phyloP scores from a whole-genome alignment of 2,329 filamentous ascomycete species.

The Calonectria henricotiae region DNA sequence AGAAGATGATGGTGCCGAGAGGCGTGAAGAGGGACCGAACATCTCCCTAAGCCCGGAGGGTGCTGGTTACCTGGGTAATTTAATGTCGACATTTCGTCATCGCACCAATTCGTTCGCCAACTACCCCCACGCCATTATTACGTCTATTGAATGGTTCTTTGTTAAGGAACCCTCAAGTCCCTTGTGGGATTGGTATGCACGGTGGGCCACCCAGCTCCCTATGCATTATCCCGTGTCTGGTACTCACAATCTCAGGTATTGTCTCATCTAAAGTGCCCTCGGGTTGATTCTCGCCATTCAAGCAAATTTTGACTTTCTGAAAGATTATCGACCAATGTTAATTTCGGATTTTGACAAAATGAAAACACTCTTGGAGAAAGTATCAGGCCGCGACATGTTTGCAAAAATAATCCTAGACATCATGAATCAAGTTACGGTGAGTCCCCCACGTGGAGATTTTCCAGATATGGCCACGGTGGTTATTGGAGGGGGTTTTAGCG shows the following conservation, averaged over 20 bases:
- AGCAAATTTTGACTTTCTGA: neutral
- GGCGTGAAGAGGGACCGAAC: neutral
- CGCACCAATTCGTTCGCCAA: neutral
- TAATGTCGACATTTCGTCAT: neutral
- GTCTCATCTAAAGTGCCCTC: neutral
- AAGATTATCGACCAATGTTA: neutral
- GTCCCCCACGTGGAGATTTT: neutral
- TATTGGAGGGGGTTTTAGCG: neutral
- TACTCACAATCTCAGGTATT: neutral
- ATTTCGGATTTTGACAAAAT: constrained; percentile 1
- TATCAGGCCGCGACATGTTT: neutral
- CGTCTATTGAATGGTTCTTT: neutral
- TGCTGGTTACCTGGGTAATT: neutral
- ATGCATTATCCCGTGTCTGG: neutral
- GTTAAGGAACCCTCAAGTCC: neutral
- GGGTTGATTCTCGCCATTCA: neutral
- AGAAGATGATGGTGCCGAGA: neutral
- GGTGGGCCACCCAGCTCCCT: neutral
- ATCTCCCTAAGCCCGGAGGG: neutral
- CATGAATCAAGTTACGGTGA: neutral
- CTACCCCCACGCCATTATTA: neutral
- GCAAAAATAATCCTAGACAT: neutral
- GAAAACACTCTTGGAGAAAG: neutral
- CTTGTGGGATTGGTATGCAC: constrained; percentile 3
- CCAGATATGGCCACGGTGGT: neutral